Base-by-base conservation (phyloP, 306 rosid species). In the Inga leiocalycina region DNA sequence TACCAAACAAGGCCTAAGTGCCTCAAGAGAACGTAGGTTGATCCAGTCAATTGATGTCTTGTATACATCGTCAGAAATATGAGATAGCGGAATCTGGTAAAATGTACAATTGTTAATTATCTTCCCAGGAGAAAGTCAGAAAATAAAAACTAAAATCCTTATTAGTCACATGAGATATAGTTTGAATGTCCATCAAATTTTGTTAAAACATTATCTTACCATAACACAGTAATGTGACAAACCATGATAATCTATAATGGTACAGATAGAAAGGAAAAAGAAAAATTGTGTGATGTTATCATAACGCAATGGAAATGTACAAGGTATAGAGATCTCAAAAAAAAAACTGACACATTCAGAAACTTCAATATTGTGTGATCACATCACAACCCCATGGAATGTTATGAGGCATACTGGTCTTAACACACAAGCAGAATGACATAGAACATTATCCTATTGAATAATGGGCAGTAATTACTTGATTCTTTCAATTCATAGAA, bases 11-110 rank as follows among this genome's bases (percentile, higher is more conserved):
- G n/a, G n/a, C n/a, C 86, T 81, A 75, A 93, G 97, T 79, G 94
- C 91, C 85, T 89, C 93, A 46, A 84, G 78, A 16, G 94, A 85
- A 30, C 85, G 91, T 67, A 88, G 83, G 80, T 84, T 92, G 78
- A 93, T 88, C 97, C 97, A 96, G 84, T 96, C 98, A 22, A 74
- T n/a, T 27, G 98, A 89, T 52, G 93, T 88, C 93, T 92, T 96
- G 14, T 89, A 91, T 76, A 92, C 97, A 87, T 80, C 84, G 7
- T 93, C 97, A 32, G 98, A 83, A 52, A 96, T 88, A 84, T 91
- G 88, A 77, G 93, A 88, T 75, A 93, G 87, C 35, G 99, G 99
- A 39, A 77, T 84, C 99, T 96, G 76, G 91, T 16, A 77, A 68
- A 85, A 70, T 27, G 51, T 67, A 71, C 27, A 84, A 19, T 51